These are phyloP conservation scores for Tuber aestivum DNA, from an alignment of 495 filamentous ascomycete genomes.

Conservation along the genomic window DNA sequence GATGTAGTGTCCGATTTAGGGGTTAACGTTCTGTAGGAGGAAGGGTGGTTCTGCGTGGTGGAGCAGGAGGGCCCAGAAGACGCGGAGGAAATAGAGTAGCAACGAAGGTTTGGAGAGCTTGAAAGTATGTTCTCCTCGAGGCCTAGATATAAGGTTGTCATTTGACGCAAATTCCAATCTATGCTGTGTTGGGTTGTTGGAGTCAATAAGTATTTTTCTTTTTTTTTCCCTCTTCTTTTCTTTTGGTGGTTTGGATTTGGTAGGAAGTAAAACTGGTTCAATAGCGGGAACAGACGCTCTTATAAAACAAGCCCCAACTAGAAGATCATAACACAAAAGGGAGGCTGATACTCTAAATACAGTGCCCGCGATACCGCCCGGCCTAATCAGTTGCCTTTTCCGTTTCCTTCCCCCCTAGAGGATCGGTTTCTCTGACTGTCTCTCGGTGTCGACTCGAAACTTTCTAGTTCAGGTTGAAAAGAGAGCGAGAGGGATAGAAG, in stretches of 20 bases:
- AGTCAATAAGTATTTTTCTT: slow-evolving; percentile 13
- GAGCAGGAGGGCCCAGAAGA: slow-evolving; percentile 23
- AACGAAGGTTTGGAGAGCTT: slow-evolving; percentile 24
- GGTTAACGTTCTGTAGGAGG: slow-evolving; percentile 7
- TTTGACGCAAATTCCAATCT: slow-evolving; percentile 15
- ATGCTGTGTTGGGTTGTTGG: slow-evolving; percentile 25
- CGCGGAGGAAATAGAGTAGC: slow-evolving; percentile 25
- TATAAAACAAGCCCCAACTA: slow-evolving; percentile 31
- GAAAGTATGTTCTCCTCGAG: slow-evolving; percentile 25
- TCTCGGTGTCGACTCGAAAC: not conserved
- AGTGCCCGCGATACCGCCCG: slow-evolving; percentile 25
- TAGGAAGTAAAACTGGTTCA: not conserved
- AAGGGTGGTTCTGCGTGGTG: slow-evolving; percentile 21
- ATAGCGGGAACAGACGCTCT: slow-evolving; percentile 27
- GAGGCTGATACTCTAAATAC: slow-evolving; percentile 30
- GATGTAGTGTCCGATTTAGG: slow-evolving; percentile 23
- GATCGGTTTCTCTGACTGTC: not conserved
- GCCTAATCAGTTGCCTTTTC: slow-evolving; percentile 12
- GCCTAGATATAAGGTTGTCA: slow-evolving; percentile 2
- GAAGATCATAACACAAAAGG: slow-evolving; percentile 25
- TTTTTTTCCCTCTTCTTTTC: no score
- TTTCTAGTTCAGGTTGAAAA: slow-evolving; percentile 15
- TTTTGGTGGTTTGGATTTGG: slow-evolving; percentile 10
- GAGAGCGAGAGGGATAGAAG: not conserved
- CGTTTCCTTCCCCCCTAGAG: slow-evolving; percentile 10